Conservation (phyloP, 2,329 filamentous ascomycete species). For the Chrysosporium queenslandicum region DNA sequence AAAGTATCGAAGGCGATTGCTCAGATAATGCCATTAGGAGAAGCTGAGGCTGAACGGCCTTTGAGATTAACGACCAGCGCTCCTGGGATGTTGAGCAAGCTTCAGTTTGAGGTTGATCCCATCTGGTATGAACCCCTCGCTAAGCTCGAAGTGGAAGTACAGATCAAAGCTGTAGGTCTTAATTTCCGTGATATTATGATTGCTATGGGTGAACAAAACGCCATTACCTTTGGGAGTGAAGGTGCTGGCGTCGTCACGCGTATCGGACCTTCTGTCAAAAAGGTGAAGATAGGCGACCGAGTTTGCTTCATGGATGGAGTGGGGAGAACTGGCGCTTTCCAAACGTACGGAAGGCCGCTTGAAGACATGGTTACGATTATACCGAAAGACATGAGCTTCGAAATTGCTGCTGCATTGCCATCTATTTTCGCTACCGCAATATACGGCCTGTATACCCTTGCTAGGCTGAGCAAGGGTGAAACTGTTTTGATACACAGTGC, state of each 20-base stretch:
- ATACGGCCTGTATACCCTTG: slow-evolving; percentile 14
- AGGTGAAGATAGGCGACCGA: slow-evolving; percentile 15
- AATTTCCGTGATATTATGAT: slow-evolving; percentile 20
- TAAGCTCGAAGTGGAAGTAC: slow-evolving; percentile 20
- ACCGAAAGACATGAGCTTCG: slow-evolving; percentile 9
- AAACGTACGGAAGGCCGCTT: slow-evolving; percentile 11
- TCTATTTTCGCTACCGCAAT: slow-evolving; percentile 16
- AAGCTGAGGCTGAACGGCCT: slow-evolving; percentile 12
- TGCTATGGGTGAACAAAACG: slow-evolving; percentile 14
- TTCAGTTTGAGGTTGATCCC: slow-evolving; percentile 19
- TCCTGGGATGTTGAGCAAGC: slow-evolving; percentile 18
- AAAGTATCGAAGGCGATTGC: slow-evolving; percentile 16
- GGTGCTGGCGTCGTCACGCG: slow-evolving; percentile 13
- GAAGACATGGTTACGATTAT: slow-evolving; percentile 8
- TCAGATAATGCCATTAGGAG: slow-evolving; percentile 14
- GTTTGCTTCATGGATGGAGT: slow-evolving; percentile 5
- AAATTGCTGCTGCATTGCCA: slow-evolving; percentile 15
- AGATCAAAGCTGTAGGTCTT: slow-evolving; percentile 20
- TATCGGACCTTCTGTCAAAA: slow-evolving; percentile 15
- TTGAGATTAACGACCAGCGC: slow-evolving; percentile 18
- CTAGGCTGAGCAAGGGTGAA: slow-evolving; percentile 15
- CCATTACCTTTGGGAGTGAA: slow-evolving; percentile 14
- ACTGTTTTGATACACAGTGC: slow-evolving; percentile 20
- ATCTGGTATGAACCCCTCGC: slow-evolving; percentile 17
- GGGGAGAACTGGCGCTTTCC: slow-evolving; percentile 5